phyloP scores from a whole-genome alignment of 257 asterid genomes.

The Salvia rosmarinus region DNA sequence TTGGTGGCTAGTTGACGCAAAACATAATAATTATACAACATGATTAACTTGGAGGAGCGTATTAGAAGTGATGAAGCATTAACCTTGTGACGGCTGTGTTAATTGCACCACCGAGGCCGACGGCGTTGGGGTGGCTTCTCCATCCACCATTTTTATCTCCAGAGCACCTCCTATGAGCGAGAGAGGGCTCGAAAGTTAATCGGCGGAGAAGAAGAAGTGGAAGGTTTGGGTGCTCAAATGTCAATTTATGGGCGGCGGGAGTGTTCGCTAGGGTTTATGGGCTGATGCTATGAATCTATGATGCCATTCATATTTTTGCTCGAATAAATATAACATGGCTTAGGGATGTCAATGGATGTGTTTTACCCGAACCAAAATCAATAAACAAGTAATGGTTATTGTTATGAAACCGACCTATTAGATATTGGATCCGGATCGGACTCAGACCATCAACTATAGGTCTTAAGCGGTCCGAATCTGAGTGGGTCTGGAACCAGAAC shows the following conservation, averaged over 20 bases:
- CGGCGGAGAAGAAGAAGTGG: no score
- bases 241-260: neutral
- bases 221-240: neutral
- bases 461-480: no score
- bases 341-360: no score
- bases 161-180: neutral
- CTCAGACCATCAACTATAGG: no score
- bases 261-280: neutral
- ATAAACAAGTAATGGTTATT: no score
- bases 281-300: no score
- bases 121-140: neutral
- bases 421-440: no score
- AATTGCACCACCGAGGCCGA: neutral
- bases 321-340: no score
- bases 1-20: neutral
- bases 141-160: neutral
- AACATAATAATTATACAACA: neutral
- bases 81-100: neutral
- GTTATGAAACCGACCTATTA: no score
- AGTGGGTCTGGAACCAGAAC: no score
- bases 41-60: neutral
- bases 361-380: no score
- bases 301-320: no score
- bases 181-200: neutral
- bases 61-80: neutral